Base-by-base conservation (phyloP, 2,329 filamentous ascomycete species). In the Thyridium curvatum region DNA sequence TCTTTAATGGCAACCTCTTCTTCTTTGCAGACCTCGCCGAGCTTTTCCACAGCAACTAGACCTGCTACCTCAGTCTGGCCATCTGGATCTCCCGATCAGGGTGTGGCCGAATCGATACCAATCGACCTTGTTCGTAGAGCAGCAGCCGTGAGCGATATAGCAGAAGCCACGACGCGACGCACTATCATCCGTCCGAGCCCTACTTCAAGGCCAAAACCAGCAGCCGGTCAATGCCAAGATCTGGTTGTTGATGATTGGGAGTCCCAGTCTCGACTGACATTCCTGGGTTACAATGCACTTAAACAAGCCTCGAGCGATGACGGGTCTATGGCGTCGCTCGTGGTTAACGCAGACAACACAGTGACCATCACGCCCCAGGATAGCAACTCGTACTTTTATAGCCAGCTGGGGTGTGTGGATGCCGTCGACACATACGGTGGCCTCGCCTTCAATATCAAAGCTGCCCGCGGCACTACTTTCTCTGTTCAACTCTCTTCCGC, bases 211-310 rank as follows among this genome's bases (percentile, higher is more conserved):
- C 44, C 52, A 2, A 39, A 40, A 31, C 36, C 38, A 12, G 44
- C 43, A 34, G 38, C 49, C 18, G 34, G 39, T 8, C 37, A 36
- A 8, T 59, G 55, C 43, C 41, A 46, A 13, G 50, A 53, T 32
- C 43, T 56, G 33, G 41, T 56, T 30, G 51, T 80, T 39, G 77
- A 81, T 45, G 77, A 81, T 58, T 81, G 72, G 68, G 65, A 65
- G 39, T 80, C 76, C 8, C 77, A 81, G 52, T 80, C 76, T 6
- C 72, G 76, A 21, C 55, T 80, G 38, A 77, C 72, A 2, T 81
- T 81, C 55, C 57, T 81, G 13, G 72, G 64, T 49, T 80, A 80
- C 61, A 81, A 81, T 50, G 65, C 76, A 30, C 60, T 79, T 58
- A 59, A 71, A 3, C 60, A 71, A 45, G 64, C 76, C 4, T 71